A percentile compares a stretch with the other conserved stretches of the same genome.
Conservation (phyloP, 331 rosid genomes). For the Quercus lobata region DNA sequence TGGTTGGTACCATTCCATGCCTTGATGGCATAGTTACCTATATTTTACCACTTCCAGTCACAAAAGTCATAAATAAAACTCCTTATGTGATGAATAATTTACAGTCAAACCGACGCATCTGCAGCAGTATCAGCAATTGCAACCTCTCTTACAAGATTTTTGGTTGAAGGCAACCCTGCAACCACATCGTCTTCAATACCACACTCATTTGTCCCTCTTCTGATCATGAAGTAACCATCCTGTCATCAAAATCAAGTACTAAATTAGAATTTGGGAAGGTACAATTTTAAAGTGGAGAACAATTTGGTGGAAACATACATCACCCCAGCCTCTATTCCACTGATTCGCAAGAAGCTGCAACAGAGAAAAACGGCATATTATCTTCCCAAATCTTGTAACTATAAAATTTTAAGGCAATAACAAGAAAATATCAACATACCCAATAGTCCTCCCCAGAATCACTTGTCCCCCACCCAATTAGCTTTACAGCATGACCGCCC, state of each 20-base stretch:
- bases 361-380: constrained; percentile 24
- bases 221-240: constrained; percentile 95
- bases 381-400: background rate
- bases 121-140: constrained; percentile 25
- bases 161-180: constrained; percentile 82
- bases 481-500: constrained; percentile 96
- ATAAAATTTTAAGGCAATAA: background rate
- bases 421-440: constrained; percentile 44
- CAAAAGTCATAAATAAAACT: background rate
- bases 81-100: background rate
- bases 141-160: constrained; percentile 45
- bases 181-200: constrained; percentile 77
- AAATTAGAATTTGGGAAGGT: background rate
- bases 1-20: background rate
- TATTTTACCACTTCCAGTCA: background rate
- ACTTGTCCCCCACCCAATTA: constrained; percentile 91
- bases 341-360: constrained; percentile 95
- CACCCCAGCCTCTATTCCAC: constrained; percentile 96
- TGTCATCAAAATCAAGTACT: constrained; percentile 23
- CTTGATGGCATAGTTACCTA: background rate
- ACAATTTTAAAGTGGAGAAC: constrained; percentile 1
- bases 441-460: constrained; percentile 81
- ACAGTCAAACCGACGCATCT: constrained; percentile 42
- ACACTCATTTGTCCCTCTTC: constrained; percentile 86
- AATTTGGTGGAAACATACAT: constrained; percentile 49